phyloP scores from a whole-genome alignment of 805 yeast species.

The Cephaloascus fragrans region DNA sequence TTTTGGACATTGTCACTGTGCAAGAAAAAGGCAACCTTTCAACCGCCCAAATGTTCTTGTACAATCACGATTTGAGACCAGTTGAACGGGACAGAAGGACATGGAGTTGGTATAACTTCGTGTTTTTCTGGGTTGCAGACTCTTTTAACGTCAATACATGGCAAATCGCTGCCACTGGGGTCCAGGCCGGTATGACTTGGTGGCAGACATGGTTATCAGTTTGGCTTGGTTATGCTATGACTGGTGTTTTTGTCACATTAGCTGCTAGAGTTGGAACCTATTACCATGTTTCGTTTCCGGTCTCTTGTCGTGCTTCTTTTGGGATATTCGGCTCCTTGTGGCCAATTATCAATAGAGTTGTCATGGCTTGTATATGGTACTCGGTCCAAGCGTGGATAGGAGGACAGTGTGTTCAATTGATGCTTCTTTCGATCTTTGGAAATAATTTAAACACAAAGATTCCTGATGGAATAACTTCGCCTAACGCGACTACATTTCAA shows the following conservation, averaged over 20 bases:
- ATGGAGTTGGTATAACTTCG: constrained; percentile 83
- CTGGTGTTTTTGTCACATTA: constrained; percentile 60
- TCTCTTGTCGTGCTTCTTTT: constrained; percentile 69
- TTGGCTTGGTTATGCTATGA: constrained; percentile 71
- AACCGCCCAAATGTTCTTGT: constrained; percentile 52
- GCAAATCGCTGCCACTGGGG: constrained; percentile 87
- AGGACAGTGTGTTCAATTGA: constrained; percentile 69
- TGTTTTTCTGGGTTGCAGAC: constrained; percentile 82
- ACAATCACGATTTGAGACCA: constrained; percentile 70
- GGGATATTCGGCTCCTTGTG: constrained; percentile 82
- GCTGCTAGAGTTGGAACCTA: constrained; percentile 72
- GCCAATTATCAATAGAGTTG: constrained; percentile 85
- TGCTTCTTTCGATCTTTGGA: constrained; percentile 73
- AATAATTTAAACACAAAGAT: constrained; percentile 50
- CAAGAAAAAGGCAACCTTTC: constrained; percentile 34
- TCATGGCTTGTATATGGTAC: constrained; percentile 83
- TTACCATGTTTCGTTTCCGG: constrained; percentile 82
- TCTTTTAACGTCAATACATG: constrained; percentile 85
- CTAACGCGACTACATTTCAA: constrained; percentile 61
- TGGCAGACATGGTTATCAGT: constrained; percentile 89
- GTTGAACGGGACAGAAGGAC: constrained; percentile 64
- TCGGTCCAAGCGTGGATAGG: constrained; percentile 82
- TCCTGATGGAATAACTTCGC: constrained; percentile 48
- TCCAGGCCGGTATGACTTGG: constrained; percentile 70
- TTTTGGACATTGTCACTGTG: constrained; percentile 12